Evolutionary conservation across 495 filamentous ascomycete species (phyloP), one percentile per base, ranked within the genome.

Genomic region (Hypoxylon cercidicola): DNA sequence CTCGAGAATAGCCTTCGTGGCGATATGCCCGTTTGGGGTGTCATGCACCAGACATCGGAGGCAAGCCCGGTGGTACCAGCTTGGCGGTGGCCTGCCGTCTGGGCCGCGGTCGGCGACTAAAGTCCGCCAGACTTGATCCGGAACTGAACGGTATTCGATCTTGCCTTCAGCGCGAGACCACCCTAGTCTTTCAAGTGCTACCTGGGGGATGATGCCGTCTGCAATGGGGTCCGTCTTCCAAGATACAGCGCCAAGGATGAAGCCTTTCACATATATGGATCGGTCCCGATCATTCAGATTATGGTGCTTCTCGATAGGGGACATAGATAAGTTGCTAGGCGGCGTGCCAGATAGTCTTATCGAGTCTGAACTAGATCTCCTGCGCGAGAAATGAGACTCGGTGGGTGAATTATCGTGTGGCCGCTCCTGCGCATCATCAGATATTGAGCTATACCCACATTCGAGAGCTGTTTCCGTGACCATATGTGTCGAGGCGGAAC

Each of bases 71-170:
- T 41, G 39, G 15, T 41, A 41, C 39, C 39, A 16, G 8, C 13
- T 15, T 4, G 39, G 39, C 1, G 39, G 39, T 1, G 12, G 2
- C 13, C n/a, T 16, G 2, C 39, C 69, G 35, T 69, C 55, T 12
- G 51, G 32, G 2, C 58, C 66, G 25, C 69, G 65, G 44, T 72
- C 69, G 12, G 69, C 69, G 16, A 72, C 66, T 10, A 72, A 4
- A 7, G 66, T 72, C 3, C 69, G 51, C 66, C 66, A 69, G 34
- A 72, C 19, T 11, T 18, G 9, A 12, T 72, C 66, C 1, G 66
- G 67, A 13, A 66, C 49, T 34, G 43, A 46, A 9, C 7, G 10
- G 15, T 20, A 46, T 25, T 25, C 15, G n/a, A n/a, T n/a, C n/a
- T n/a, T n/a, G 43, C 20, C 7, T 13, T 46, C 43, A 25, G 3